phyloP scores from a whole-genome alignment of 208 protist genomes.

The Leishmania major region DNA sequence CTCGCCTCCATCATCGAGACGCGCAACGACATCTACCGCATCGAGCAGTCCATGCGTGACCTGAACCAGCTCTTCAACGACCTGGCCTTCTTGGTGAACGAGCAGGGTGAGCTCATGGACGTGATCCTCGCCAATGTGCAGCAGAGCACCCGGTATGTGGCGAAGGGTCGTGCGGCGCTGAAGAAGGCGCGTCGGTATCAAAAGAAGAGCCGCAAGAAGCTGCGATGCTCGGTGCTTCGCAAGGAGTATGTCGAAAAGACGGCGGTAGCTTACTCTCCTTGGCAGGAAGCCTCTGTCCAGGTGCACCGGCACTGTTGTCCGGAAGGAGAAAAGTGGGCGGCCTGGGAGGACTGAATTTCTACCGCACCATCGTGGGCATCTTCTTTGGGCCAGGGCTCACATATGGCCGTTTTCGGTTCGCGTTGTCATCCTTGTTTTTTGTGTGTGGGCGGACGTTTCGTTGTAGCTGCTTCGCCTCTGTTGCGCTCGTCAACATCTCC shows the following conservation, averaged over 20 bases:
- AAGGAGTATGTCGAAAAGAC: not conserved
- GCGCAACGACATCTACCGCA: conserved; percentile 89
- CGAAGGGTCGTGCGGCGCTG: conserved; percentile 64
- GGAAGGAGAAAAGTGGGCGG: not conserved
- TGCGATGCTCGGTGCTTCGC: not conserved
- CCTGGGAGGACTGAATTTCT: not conserved
- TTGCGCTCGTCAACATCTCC: not conserved
- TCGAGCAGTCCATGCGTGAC: conserved; percentile 87
- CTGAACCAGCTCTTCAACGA: conserved; percentile 92
- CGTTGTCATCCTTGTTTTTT: too few relatives aligned
- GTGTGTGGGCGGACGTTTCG: too few relatives aligned
- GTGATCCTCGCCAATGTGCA: conserved; percentile 83
- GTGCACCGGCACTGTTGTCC: too few relatives aligned
- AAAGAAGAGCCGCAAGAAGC: conserved; percentile 50
- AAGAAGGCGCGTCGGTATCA: conserved; percentile 81
- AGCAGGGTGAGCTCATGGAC: conserved; percentile 89
- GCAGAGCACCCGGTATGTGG: conserved; percentile 55
- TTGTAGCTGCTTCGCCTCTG: not conserved
- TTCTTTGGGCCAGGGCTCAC: not conserved
- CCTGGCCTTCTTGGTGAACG: conserved; percentile 85
- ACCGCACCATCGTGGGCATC: not conserved
- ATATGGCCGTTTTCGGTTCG: not conserved
- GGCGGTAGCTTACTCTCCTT: not conserved
- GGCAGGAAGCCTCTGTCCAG: not conserved
- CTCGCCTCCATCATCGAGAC: conserved; percentile 86